Conservation (phyloP, 2,329 filamentous ascomycete genomes). For the Fusarium pilosicola region DNA sequence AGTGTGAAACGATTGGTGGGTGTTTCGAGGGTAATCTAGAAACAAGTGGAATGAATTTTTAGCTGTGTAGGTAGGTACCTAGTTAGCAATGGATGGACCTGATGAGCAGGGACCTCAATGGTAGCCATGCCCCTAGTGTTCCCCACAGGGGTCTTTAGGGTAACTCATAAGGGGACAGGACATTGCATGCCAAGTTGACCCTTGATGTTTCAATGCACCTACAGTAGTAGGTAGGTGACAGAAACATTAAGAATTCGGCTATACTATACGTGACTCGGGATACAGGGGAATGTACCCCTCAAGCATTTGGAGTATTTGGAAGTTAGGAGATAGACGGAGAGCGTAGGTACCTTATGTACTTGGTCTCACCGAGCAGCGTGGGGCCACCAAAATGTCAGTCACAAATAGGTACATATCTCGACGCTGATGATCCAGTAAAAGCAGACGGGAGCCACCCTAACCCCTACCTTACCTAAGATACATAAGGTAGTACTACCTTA, state of each 20-base stretch:
- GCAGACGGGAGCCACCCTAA: neutral
- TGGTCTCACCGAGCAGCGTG: slow-evolving; percentile 7
- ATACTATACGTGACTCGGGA: neutral
- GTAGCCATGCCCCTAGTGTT: neutral
- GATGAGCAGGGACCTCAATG: slow-evolving; percentile 19
- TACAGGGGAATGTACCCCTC: neutral
- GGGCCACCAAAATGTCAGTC: neutral
- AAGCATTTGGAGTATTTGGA: neutral
- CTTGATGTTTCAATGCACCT: neutral
- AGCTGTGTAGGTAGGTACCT: neutral
- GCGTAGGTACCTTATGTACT: neutral
- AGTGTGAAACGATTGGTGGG: slow-evolving; percentile 36
- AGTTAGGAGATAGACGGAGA: neutral
- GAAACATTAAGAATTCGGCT: neutral
- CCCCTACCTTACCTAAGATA: neutral
- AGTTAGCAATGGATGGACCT: neutral
- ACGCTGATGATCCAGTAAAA: neutral
- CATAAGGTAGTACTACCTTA: neutral
- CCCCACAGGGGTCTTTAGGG: slow-evolving; percentile 13
- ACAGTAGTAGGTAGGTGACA: neutral
- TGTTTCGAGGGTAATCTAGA: slow-evolving; percentile 33
- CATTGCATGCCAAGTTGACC: neutral
- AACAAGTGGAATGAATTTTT: slow-evolving; percentile 22
- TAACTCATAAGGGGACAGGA: neutral
- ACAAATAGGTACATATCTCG: neutral